Evolutionary conservation across 352 stramenopile species (phyloP), one percentile per base, ranked within the genome.

Genomic region (Globisporangium viniferum): DNA sequence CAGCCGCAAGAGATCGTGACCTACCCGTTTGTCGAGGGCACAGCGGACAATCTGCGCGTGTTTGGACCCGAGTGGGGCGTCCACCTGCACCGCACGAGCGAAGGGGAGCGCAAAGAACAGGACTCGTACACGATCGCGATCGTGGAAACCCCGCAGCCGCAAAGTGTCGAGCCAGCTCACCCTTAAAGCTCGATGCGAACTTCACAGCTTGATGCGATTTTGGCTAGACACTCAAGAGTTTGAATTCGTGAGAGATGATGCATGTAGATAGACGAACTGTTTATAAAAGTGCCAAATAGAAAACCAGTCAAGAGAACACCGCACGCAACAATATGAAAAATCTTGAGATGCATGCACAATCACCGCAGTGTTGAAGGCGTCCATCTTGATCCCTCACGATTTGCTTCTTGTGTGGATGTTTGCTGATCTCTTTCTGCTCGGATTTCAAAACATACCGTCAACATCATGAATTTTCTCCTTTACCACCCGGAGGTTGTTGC

Each of bases 1-100:
- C 46, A 36, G 36, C 64, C 62, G 71, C 41, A 68, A 62, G 49
- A 56, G 18, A 51, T 10, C 18, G 39, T 44, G 59, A 70, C 6
- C 20, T 48, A 51, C 57, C 85, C 81, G 46, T 74, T 71, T 27
- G 71, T 91, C 29, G 80, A 89, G 8, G 81, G 76, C 36, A 69
- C 62, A 9, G 64, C 73, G 5, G 68, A 79, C 59, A 75, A 80
- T 33, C 66, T 89, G 51, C 76, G 70, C 33, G 62, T 91, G 41
- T 88, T 80, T 31, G 82, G 80, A 5, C 80, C 80, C 9, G 65
- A 80, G 51, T 93, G 85, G 85, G 82, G 82, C 24, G 66, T 91
- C 33, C 73, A 90, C 12, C 66, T 93, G 48, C 66, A 66, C 27
- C 65, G 65, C 35, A 58, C 70, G 22, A 55, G 46, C 27, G 10